phyloP scores from a whole-genome alignment of 2,329 filamentous ascomycete genomes.

The Fusarium nygamai region DNA sequence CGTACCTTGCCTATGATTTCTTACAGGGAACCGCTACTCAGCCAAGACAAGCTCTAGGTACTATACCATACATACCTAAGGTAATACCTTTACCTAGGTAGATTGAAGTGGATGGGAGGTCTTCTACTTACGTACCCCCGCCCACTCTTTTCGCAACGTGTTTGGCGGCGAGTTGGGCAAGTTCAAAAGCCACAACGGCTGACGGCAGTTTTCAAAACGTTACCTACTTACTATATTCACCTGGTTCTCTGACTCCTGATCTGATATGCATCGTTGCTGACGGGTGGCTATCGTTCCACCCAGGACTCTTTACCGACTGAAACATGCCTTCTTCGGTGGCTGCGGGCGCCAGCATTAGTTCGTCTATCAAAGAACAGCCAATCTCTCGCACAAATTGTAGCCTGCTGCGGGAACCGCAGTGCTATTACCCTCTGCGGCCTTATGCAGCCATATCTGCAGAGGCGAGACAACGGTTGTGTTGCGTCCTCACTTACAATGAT shows the following conservation, averaged over 20 bases:
- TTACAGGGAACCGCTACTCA: conserved; percentile 1
- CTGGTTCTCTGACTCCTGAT: background rate
- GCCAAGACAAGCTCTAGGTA: conserved; percentile 2
- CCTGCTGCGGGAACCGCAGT: background rate
- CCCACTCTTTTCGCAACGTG: conserved; percentile 29
- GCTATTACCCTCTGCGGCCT: conserved; percentile 10
- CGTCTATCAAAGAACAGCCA: conserved; percentile 17
- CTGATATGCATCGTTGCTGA: background rate
- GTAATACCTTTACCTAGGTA: background rate
- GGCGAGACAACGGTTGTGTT: background rate
- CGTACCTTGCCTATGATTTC: background rate
- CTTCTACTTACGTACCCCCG: conserved; percentile 13
- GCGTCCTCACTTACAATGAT: conserved; percentile 11
- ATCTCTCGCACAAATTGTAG: conserved; percentile 5
- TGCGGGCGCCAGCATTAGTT: conserved; percentile 24
- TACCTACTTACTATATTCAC: background rate
- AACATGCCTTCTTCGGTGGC: conserved; percentile 17
- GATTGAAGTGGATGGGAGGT: background rate
- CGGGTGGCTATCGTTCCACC: background rate
- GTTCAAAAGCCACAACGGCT: conserved; percentile 30
- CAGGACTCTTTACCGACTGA: background rate
- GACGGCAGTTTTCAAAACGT: conserved; percentile 21
- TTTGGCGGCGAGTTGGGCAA: conserved; percentile 16
- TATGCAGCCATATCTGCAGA: conserved; percentile 27
- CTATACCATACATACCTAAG: background rate